Evolutionary conservation across 306 rosid genomes (phyloP), one percentile per base, ranked within the genome.

Genomic region (Glycyrrhiza uralensis): DNA sequence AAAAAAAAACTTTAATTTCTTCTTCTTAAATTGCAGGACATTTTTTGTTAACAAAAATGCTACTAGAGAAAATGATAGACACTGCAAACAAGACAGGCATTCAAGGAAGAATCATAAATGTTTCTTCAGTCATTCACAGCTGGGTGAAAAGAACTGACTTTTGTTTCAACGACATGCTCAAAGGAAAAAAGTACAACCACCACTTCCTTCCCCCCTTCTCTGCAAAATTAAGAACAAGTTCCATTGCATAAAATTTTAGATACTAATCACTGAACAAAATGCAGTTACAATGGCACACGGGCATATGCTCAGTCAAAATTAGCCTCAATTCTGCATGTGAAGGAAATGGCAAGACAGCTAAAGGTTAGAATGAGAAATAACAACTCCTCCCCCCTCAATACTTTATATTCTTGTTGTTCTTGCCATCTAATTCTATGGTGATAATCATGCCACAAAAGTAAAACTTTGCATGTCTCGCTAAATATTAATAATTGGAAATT

Each of bases 291-390:
- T 78, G 97, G 99, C 11, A 89, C 96, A 12, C 82, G 81, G 11
- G 96, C 99, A 28, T 94, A 94, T 65, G 91, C 99, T 45, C 97
- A 85, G 65, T 94, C 99, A 62, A 94, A 94, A 86, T 59, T 94
- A 74, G 91, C 97, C 6, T 77, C 73, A 71, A 86, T 94, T 73
- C 81, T 94, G 83, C 99, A 94, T 78, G 89, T 54, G 29, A 94
- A 88, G 88, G 99, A 91, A 88, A 45, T 91, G 51, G 84, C 86
- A 17, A 88, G 84, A 76, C 96, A 87, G 58, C 90, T 93, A 3
- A 85, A 90, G 98, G 98, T 93, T 23, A 72, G 50, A 66, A 55
- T 65, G 41, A 38, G 32, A 24, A 36, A 29, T 32, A 32, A 79
- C n/a, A n/a, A n/a, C n/a, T n/a, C n/a, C n/a, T n/a, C n/a, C n/a